A percentile compares a stretch with the other conserved stretches of the same genome.
Evolutionary conservation across 306 rosid species (phyloP).

Genomic region (Sindora glabra): DNA sequence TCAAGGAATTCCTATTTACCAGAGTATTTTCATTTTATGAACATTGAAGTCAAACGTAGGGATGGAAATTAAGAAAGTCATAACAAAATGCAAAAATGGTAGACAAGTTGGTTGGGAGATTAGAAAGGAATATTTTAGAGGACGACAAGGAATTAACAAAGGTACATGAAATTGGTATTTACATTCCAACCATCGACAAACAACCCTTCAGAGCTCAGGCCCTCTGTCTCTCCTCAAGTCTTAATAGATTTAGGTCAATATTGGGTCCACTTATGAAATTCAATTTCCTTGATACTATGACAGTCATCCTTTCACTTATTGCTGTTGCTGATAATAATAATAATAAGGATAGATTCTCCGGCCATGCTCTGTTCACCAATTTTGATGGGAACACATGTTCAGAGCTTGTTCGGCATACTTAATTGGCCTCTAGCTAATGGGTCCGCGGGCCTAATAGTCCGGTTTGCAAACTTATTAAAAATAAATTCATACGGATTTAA

Average conservation of each 20-base stretch:
- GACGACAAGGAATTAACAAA: constrained; percentile 52
- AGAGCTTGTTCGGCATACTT: too few species aligned
- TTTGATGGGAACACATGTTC: too few species aligned
- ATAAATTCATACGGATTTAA: too few species aligned
- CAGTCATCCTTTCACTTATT: constrained; percentile 38
- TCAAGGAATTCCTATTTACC: background rate
- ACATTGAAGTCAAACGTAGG: constrained; percentile 12
- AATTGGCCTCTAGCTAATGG: too few species aligned
- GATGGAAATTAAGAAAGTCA: constrained; percentile 21
- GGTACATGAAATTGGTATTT: constrained; percentile 34
- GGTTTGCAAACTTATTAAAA: too few species aligned
- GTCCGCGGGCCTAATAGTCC: too few species aligned
- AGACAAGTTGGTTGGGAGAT: constrained; percentile 43
- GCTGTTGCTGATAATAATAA: background rate
- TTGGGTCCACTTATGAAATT: constrained; percentile 55
- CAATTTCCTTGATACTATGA: constrained; percentile 37
- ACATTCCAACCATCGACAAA: constrained; percentile 51
- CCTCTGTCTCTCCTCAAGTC: constrained; percentile 10
- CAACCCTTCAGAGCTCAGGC: constrained; percentile 51
- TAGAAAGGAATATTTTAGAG: constrained; percentile 59
- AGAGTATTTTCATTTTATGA: too few species aligned
- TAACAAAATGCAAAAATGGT: constrained; percentile 23
- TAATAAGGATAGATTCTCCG: constrained; percentile 20
- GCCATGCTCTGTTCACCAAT: background rate
- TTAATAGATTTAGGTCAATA: constrained; percentile 53